Conservation (phyloP, 345 rosid species). For the Anacardium occidentale region DNA sequence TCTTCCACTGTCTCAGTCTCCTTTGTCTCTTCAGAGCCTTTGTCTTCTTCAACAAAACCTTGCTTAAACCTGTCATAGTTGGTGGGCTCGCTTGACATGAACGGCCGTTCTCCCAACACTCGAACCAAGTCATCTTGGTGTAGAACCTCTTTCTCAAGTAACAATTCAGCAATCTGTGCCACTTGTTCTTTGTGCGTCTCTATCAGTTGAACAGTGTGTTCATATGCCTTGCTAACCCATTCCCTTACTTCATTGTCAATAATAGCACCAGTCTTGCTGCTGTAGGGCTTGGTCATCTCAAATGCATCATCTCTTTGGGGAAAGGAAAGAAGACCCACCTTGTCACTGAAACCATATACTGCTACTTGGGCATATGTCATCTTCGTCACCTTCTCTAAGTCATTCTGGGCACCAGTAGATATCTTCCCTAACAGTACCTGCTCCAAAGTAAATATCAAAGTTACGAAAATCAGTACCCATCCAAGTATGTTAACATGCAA, state of each 20-base stretch:
- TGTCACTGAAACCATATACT: slow-evolving; percentile 58
- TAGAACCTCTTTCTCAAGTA: slow-evolving; percentile 52
- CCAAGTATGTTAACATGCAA: not conserved
- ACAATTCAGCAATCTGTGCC: slow-evolving; percentile 46
- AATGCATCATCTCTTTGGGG: slow-evolving; percentile 42
- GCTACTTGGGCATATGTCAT: slow-evolving; percentile 54
- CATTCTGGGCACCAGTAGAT: slow-evolving; percentile 56
- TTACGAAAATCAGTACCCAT: not conserved
- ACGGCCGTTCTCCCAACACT: slow-evolving; percentile 50
- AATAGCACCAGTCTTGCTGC: slow-evolving; percentile 52
- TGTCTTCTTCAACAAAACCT: slow-evolving; percentile 42
- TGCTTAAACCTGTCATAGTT: slow-evolving; percentile 47
- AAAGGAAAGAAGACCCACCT: slow-evolving; percentile 60
- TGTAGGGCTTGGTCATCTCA: slow-evolving; percentile 48
- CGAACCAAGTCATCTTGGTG: slow-evolving; percentile 48
- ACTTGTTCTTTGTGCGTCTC: slow-evolving; percentile 53
- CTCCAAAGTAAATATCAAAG: not conserved
- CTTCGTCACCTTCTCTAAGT: slow-evolving; percentile 56
- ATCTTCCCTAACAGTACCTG: slow-evolving; percentile 43
- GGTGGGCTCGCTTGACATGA: slow-evolving; percentile 41
- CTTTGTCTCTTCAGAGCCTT: slow-evolving; percentile 22
- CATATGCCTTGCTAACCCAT: slow-evolving; percentile 49
- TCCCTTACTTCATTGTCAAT: slow-evolving; percentile 51
- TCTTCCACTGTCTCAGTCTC: slow-evolving; percentile 16
- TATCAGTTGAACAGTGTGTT: slow-evolving; percentile 37